phyloP scores from a whole-genome alignment of 345 rosid species.

The Corchorus olitorius region DNA sequence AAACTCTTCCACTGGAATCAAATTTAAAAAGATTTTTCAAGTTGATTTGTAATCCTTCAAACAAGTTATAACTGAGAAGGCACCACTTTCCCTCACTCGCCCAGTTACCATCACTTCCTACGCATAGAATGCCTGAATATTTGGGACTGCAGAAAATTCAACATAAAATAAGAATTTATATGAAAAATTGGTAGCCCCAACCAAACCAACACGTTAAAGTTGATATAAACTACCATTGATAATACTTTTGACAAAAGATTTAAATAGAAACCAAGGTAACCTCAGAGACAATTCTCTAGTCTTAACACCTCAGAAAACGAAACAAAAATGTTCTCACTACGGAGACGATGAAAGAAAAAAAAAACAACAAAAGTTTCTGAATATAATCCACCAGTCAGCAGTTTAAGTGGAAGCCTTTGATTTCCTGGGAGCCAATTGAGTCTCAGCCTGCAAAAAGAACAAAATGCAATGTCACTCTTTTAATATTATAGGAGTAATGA shows the following conservation, averaged over 20 bases:
- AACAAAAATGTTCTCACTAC: conserved; percentile 6
- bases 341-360: not conserved
- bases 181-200: not conserved
- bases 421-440: conserved; percentile 55
- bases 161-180: not conserved
- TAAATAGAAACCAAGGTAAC: not conserved
- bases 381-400: not conserved
- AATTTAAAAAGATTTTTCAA: too few species aligned
- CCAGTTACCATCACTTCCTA: too few species aligned
- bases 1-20: not conserved
- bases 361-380: not conserved
- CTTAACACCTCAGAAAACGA: not conserved
- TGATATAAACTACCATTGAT: not conserved
- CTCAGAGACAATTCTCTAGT: not conserved
- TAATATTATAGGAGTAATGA: not conserved
- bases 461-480: not conserved
- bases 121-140: too few species aligned
- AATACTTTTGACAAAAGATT: not conserved
- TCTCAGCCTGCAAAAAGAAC: conserved; percentile 52
- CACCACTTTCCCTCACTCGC: not conserved
- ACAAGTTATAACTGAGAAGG: not conserved
- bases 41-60: not conserved
- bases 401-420: conserved; percentile 37
- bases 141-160: not conserved
- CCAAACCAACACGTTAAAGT: not conserved